These are phyloP conservation scores for Meyerozyma sp. DNA, from an alignment of 1,139 yeast species.

Conservation along the genomic window DNA sequence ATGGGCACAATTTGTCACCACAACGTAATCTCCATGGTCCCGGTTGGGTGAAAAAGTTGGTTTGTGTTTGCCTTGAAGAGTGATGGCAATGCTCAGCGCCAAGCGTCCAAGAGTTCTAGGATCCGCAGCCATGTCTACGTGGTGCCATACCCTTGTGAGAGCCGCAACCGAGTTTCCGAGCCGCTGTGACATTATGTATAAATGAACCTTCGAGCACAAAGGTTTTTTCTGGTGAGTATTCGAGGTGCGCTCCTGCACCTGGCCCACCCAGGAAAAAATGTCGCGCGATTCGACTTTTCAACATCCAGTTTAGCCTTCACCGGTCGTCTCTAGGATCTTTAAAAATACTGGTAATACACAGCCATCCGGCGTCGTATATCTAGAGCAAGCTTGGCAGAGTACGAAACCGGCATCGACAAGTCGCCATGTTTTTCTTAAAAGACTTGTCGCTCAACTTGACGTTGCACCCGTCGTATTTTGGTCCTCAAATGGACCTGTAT, in stretches of 20 bases:
- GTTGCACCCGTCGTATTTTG: conserved; percentile 94
- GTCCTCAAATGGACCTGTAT: conserved; percentile 95
- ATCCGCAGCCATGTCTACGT: conserved; percentile 84
- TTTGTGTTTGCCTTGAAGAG: conserved; percentile 93
- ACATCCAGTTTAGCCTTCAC: background rate
- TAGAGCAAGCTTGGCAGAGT: background rate
- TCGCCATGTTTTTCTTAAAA: conserved; percentile 50
- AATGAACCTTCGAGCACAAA: background rate
- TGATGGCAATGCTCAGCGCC: conserved; percentile 82
- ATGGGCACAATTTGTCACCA: conserved; percentile 86
- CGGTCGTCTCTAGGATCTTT: background rate
- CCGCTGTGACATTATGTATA: conserved; percentile 46
- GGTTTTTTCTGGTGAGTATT: background rate
- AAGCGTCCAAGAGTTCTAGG: conserved; percentile 84
- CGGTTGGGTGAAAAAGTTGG: conserved; percentile 71
- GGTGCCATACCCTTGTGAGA: conserved; percentile 91
- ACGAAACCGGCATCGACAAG: background rate
- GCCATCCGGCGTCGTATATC: background rate
- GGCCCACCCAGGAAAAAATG: background rate
- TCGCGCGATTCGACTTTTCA: conserved; percentile 1
- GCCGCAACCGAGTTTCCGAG: conserved; percentile 65
- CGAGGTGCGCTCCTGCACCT: background rate
- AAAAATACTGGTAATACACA: background rate
- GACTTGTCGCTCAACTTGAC: conserved; percentile 89
- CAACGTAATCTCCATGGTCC: conserved; percentile 96